Conservation (phyloP, 139 green algal species). For the Tetraselmis chui region DNA sequence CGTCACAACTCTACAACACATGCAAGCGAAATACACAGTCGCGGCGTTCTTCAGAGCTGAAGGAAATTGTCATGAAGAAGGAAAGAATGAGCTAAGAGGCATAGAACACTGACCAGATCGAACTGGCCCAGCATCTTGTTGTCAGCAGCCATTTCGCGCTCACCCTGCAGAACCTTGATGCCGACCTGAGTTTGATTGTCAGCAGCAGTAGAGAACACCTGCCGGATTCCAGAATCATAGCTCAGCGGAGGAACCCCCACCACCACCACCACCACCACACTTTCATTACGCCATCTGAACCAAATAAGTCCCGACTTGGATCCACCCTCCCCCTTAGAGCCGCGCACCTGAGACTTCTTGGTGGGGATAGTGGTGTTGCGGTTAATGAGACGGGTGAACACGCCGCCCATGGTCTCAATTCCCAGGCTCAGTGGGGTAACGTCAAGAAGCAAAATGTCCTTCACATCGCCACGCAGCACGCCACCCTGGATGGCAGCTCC, state of each 20-base stretch:
- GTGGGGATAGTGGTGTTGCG: constrained; percentile 99
- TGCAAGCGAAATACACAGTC: too few relatives aligned
- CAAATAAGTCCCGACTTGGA: too few relatives aligned
- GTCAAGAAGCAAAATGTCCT: constrained; percentile 97
- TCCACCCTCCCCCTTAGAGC: too few relatives aligned
- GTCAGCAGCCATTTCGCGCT: constrained; percentile 98
- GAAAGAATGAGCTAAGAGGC: too few relatives aligned
- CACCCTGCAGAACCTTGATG: constrained; percentile 99
- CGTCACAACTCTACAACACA: too few relatives aligned
- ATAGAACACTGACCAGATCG: constrained; percentile 75
- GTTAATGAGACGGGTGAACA: constrained; percentile 97
- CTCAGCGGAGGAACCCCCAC: neutral
- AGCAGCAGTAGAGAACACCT: constrained; percentile 92
- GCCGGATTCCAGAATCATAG: constrained; percentile 10
- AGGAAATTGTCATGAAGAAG: too few relatives aligned
- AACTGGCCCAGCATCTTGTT: constrained; percentile 99
- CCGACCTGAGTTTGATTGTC: constrained; percentile 96
- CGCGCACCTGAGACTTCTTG: constrained; percentile 73
- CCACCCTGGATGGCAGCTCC: constrained; percentile 95
- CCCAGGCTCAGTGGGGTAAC: constrained; percentile 95
- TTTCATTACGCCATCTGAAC: too few relatives aligned
- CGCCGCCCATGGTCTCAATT: constrained; percentile 98
- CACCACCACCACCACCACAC: neutral
- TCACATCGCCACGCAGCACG: constrained; percentile 91
- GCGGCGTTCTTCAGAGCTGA: too few relatives aligned